A percentile compares a stretch with the other conserved stretches of the same genome.
Conservation (phyloP, 306 rosid genomes). For the Chamaecrista fasciculata region DNA sequence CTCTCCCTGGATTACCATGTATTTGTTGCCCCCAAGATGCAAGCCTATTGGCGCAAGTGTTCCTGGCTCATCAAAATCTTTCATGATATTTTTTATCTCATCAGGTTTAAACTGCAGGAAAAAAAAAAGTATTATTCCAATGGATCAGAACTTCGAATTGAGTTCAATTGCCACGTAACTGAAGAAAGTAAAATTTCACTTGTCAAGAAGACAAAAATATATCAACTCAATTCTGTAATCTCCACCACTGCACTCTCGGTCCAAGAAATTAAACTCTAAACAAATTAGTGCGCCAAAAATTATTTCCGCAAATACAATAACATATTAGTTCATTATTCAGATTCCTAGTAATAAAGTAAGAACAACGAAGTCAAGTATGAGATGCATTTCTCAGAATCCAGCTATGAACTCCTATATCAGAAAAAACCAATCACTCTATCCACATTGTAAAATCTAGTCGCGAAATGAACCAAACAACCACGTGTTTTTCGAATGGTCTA, state of each 20-base stretch:
- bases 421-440: background rate
- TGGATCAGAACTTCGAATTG: constrained; percentile 6
- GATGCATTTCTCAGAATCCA: no score
- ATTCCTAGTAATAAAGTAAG: background rate
- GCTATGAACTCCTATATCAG: no score
- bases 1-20: constrained; percentile 97
- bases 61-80: constrained; percentile 93
- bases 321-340: background rate
- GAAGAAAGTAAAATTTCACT: background rate
- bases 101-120: constrained; percentile 57
- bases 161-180: background rate
- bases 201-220: background rate
- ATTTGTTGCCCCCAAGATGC: constrained; percentile 65
- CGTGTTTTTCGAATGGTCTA: background rate
- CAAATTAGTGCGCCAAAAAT: background rate
- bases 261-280: background rate
- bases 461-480: constrained; percentile 5
- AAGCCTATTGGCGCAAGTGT: constrained; percentile 93
- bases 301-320: background rate
- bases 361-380: background rate
- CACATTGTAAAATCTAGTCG: background rate
- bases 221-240: background rate
- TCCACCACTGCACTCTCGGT: no score
- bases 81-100: constrained; percentile 64
- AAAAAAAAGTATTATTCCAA: background rate